A percentile compares a stretch with the other conserved stretches of the same genome.
Conservation (phyloP, 2,329 filamentous ascomycete species). For the Beauveria australis region DNA sequence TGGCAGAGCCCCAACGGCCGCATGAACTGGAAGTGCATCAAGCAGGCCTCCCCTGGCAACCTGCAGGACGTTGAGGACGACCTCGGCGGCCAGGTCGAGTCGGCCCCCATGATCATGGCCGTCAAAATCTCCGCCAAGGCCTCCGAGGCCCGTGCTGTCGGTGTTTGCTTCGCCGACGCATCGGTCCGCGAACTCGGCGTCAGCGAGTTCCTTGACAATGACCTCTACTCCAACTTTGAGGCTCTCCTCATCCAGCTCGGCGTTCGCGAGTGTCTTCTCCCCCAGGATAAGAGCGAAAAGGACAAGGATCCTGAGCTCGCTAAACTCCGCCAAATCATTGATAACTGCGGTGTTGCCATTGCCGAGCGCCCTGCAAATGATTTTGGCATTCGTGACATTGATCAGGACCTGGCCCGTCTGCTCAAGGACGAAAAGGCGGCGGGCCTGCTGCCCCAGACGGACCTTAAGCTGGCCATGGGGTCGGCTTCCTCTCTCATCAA, state of each 20-base stretch:
- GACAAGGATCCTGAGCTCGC: conserved; percentile 80
- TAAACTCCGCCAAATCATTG: conserved; percentile 82
- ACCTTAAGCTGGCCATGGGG: conserved; percentile 93
- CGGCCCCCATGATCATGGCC: conserved; percentile 87
- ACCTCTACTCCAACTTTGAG: conserved; percentile 96
- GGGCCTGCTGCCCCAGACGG: conserved; percentile 74
- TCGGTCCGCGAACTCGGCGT: conserved; percentile 92
- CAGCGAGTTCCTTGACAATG: conserved; percentile 98
- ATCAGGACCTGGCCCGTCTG: conserved; percentile 83
- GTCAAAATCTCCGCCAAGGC: conserved; percentile 90
- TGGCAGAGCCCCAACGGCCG: conserved; percentile 68
- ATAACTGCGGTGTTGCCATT: conserved; percentile 85
- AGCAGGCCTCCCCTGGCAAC: conserved; percentile 92
- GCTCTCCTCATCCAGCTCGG: conserved; percentile 92
- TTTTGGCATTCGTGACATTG: conserved; percentile 85
- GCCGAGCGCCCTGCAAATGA: conserved; percentile 70
- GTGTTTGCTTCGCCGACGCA: conserved; percentile 96
- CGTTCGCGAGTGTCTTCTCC: conserved; percentile 87
- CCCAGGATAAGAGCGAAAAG: conserved; percentile 68
- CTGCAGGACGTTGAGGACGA: conserved; percentile 96
- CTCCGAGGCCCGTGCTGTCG: conserved; percentile 74
- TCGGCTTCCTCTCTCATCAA: conserved; percentile 90
- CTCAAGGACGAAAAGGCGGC: conserved; percentile 78
- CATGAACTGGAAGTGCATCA: conserved; percentile 86
- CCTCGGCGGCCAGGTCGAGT: conserved; percentile 75